phyloP scores from a whole-genome alignment of 306 rosid genomes.

The Cicer bijugum region DNA sequence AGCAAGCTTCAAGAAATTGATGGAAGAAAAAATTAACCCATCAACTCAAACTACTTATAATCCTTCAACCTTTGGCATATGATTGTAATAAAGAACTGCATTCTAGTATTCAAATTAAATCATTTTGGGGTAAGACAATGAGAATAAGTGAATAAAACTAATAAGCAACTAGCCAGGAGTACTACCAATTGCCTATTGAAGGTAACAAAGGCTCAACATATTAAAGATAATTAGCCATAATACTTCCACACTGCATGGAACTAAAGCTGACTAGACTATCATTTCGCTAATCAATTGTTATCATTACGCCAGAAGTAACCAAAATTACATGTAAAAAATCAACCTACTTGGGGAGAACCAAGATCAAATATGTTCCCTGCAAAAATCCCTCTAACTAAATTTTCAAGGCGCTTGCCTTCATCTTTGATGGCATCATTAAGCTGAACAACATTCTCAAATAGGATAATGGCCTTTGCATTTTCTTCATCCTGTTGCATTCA shows the following conservation, averaged over 20 bases:
- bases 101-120: conserved; percentile 22
- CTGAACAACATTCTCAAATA: conserved; percentile 69
- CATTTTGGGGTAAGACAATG: neutral
- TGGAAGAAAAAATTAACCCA: conserved; percentile 35
- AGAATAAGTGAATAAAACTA: too few species aligned
- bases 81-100: conserved; percentile 13
- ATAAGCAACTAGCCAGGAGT: too few species aligned
- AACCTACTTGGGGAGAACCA: conserved; percentile 83
- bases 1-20: conserved; percentile 77
- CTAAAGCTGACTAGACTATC: too few species aligned
- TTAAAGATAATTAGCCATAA: too few species aligned
- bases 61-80: conserved; percentile 23
- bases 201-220: too few species aligned
- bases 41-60: conserved; percentile 27
- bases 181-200: neutral
- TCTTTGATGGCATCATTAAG: conserved; percentile 87
- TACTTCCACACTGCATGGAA: too few species aligned
- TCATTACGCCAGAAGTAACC: conserved; percentile 5
- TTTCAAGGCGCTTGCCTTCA: conserved; percentile 78
- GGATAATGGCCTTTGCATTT: conserved; percentile 82
- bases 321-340: conserved; percentile 39
- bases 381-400: conserved; percentile 81
- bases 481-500: conserved; percentile 71
- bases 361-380: conserved; percentile 98
- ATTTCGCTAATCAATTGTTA: conserved; percentile 4